phyloP scores from a whole-genome alignment of 2,329 filamentous ascomycete species.

The Gaeumannomyces tritici region DNA sequence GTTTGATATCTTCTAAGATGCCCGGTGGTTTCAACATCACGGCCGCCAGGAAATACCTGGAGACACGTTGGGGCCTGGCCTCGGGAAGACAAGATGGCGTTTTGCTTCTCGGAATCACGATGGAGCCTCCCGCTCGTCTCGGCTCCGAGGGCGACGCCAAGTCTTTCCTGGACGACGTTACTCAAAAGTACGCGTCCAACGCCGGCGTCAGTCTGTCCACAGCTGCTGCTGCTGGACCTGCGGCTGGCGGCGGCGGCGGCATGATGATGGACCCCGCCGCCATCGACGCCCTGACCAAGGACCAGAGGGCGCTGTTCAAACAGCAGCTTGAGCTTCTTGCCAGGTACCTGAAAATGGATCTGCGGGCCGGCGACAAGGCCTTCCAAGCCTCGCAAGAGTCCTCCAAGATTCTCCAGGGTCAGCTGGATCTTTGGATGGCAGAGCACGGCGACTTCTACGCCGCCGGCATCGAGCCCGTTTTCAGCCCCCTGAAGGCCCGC shows the following conservation, averaged over 20 bases:
- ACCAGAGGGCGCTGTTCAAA: slow-evolving; percentile 93
- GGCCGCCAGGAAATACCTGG: slow-evolving; percentile 85
- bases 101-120: slow-evolving; percentile 78
- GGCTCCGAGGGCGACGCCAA: slow-evolving; percentile 88
- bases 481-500: slow-evolving; percentile 87
- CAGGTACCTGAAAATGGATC: slow-evolving; percentile 92
- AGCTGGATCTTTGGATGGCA: slow-evolving; percentile 87
- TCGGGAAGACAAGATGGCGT: slow-evolving; percentile 85
- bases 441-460: slow-evolving; percentile 98
- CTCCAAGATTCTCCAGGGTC: slow-evolving; percentile 77
- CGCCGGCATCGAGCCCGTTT: slow-evolving; percentile 84
- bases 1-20: slow-evolving; percentile 98
- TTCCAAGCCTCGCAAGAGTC: slow-evolving; percentile 78
- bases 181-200: slow-evolving; percentile 80
- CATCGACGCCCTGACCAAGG: slow-evolving; percentile 92
- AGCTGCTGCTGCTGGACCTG: slow-evolving; percentile 63
- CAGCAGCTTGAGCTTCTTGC: slow-evolving; percentile 94
- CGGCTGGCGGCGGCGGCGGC: slow-evolving; percentile 60
- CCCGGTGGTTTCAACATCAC: slow-evolving; percentile 99
- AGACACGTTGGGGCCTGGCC: slow-evolving; percentile 84
- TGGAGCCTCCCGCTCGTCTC: slow-evolving; percentile 82
- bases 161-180: slow-evolving; percentile 76
- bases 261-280: slow-evolving; percentile 99
- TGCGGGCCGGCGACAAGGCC: slow-evolving; percentile 92
- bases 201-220: slow-evolving; percentile 78